Evolutionary conservation across 345 rosid genomes (phyloP).

Genomic region (Lumnitzera racemosa): DNA sequence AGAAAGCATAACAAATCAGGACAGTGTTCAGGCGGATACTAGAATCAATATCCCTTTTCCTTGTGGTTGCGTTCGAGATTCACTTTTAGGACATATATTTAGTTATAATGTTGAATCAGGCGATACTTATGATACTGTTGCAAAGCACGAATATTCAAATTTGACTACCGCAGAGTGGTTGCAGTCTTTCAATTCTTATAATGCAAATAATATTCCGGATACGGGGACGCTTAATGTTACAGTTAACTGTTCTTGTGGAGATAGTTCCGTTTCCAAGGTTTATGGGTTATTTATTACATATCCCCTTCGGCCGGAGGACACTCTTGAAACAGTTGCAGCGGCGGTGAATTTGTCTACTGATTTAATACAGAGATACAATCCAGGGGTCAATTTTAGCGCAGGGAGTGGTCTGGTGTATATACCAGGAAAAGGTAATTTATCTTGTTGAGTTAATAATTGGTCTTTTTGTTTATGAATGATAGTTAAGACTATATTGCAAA

Average conservation of each 20-base stretch:
- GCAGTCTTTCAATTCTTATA: constrained; percentile 23
- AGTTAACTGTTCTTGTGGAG: constrained; percentile 75
- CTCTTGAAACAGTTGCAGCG: constrained; percentile 33
- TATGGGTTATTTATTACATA: constrained; percentile 63
- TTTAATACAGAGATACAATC: constrained; percentile 52
- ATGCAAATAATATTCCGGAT: constrained; percentile 26
- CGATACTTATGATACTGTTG: constrained; percentile 30
- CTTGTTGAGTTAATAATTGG: background rate
- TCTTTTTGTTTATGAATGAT: background rate
- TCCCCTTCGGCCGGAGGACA: constrained; percentile 56
- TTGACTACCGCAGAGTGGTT: constrained; percentile 36
- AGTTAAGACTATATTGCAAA: background rate
- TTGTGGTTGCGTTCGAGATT: constrained; percentile 48
- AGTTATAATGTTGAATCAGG: constrained; percentile 5
- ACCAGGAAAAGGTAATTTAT: constrained; percentile 54
- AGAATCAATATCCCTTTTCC: constrained; percentile 61
- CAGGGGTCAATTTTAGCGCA: constrained; percentile 38
- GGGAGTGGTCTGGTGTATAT: constrained; percentile 67
- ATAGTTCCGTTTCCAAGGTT: constrained; percentile 29
- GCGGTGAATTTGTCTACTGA: constrained; percentile 21
- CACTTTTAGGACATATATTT: constrained; percentile 49
- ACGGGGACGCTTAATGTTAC: constrained; percentile 34
- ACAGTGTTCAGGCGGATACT: constrained; percentile 14
- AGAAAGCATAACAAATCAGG: constrained; percentile 22
- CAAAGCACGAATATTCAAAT: constrained; percentile 24